Base-by-base conservation (phyloP, 2,329 filamentous ascomycete genomes). In the Monosporascus sp. region DNA sequence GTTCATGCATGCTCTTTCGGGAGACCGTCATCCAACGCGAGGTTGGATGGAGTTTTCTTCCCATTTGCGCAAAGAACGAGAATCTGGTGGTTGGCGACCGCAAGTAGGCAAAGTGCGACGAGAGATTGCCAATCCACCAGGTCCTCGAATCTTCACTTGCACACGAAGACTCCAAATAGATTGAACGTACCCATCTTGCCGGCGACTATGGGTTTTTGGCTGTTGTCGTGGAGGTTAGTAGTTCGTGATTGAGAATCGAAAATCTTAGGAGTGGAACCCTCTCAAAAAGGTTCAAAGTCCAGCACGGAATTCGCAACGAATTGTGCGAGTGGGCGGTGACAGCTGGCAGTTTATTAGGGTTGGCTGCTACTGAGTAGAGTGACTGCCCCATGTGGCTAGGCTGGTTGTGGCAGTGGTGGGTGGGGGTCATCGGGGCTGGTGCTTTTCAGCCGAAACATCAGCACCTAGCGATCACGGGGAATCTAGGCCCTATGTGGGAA, bases 151-250 rank as follows among this genome's bases (percentile, higher is more conserved):
- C 58, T 63, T 65, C 65, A 68, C 67, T 69, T 65, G 66, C 66
- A 69, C 61, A 67, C 54, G 60, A 69, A 70, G 69, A 69, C 68
- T 70, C 65, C 63, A 65, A 68, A 64, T 66, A 66, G 65, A 68
- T 70, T 78, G 80, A 56, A 66, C 80, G 75, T 83, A 83, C 80
- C 80, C 80, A 83, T 83, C 74, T 75, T 81, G 77, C 73, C 76
- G 77, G 66, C 69, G 70, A 68, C 70, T 70, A 63, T 58, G 60
- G 56, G 55, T 60, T 66, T 57, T 54, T 65, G 56, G 62, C 58
- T 64, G 72, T 66, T 66, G 61, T 69, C 65, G 67, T 70, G 66
- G 67, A 62, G 64, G 64, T 65, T 67, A 63, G 60, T 62, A 60
- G 55, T 25, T 24, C n/a, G 43, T 48, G 52, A 58, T 51, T 49